phyloP scores from a whole-genome alignment of 2,329 filamentous ascomycete genomes.

The Geosmithia putterillii region DNA sequence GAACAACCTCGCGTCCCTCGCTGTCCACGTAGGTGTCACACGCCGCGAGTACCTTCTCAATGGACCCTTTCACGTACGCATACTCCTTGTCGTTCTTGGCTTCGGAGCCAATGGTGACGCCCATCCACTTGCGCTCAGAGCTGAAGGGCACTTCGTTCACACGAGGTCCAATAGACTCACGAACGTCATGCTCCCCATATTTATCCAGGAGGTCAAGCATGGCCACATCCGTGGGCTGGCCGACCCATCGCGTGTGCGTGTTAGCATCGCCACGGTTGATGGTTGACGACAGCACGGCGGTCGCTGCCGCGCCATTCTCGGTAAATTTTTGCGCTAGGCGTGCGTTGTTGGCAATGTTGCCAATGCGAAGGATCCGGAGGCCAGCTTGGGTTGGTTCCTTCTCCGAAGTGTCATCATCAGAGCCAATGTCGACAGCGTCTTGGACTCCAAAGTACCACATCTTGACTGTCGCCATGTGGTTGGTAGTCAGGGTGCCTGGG shows the following conservation, averaged over 20 bases:
- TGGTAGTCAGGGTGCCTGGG: slow-evolving; percentile 78
- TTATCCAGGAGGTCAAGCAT: slow-evolving; percentile 85
- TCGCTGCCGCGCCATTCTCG: slow-evolving; percentile 56
- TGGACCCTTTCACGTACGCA: slow-evolving; percentile 89
- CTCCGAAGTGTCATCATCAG: slow-evolving; percentile 41
- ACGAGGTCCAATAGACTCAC: slow-evolving; percentile 72
- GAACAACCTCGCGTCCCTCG: slow-evolving; percentile 73
- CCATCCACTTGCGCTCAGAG: slow-evolving; percentile 99
- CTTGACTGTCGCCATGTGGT: slow-evolving; percentile 95
- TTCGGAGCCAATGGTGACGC: slow-evolving; percentile 65
- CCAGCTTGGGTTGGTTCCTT: slow-evolving; percentile 59
- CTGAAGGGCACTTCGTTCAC: slow-evolving; percentile 87
- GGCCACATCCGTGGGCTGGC: slow-evolving; percentile 95
- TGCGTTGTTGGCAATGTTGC: slow-evolving; percentile 93
- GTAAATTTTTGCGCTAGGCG: slow-evolving; percentile 62
- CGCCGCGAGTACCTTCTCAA: slow-evolving; percentile 73
- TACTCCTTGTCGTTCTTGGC: slow-evolving; percentile 56
- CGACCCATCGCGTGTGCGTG: slow-evolving; percentile 79
- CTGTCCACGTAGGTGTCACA: slow-evolving; percentile 85
- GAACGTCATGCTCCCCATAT: slow-evolving; percentile 83
- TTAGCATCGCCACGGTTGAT: slow-evolving; percentile 46
- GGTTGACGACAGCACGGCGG: slow-evolving; percentile 75
- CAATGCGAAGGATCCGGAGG: slow-evolving; percentile 73
- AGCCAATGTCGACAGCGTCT: slow-evolving; percentile 37
- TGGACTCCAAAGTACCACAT: slow-evolving; percentile 83